Evolutionary conservation across 345 rosid species (phyloP).

Genomic region (Gossypium herbaceum): DNA sequence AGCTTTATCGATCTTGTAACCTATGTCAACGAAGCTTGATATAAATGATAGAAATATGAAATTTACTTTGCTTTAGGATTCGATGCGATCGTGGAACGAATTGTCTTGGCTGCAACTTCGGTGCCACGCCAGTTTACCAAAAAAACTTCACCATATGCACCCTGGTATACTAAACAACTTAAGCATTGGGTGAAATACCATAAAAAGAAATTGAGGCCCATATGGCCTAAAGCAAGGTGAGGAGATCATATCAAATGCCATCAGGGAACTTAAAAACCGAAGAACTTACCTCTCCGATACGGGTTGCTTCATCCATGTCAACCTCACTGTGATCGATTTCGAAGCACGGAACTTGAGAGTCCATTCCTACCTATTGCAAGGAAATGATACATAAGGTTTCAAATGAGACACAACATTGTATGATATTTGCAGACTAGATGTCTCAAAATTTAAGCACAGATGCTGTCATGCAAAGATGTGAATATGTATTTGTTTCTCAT

Average conservation of each 20-base stretch:
- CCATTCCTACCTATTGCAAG: slow-evolving; percentile 46
- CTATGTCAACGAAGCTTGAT: neutral
- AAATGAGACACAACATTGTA: neutral
- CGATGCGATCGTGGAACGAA: slow-evolving; percentile 60
- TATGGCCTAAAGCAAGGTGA: neutral
- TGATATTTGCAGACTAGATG: neutral
- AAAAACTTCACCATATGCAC: slow-evolving; percentile 60
- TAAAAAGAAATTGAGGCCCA: neutral
- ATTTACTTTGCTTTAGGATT: slow-evolving; percentile 57
- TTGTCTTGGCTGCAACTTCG: slow-evolving; percentile 65
- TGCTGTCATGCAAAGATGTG: neutral
- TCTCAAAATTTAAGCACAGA: neutral
- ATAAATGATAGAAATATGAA: neutral
- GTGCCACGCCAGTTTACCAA: slow-evolving; percentile 67
- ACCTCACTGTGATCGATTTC: slow-evolving; percentile 40
- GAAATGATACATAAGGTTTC: neutral
- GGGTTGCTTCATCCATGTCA: slow-evolving; percentile 41
- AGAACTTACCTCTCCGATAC: slow-evolving; percentile 54
- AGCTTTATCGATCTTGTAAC: neutral
- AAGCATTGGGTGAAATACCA: slow-evolving; percentile 3
- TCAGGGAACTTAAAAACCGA: neutral
- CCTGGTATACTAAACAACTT: slow-evolving; percentile 29
- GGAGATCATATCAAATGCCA: neutral
- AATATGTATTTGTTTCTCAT: neutral
- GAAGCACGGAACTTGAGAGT: slow-evolving; percentile 46